A percentile compares a stretch with the other conserved stretches of the same genome.
Conservation (phyloP, 2,329 filamentous ascomycete genomes). For the Colletotrichum horii region DNA sequence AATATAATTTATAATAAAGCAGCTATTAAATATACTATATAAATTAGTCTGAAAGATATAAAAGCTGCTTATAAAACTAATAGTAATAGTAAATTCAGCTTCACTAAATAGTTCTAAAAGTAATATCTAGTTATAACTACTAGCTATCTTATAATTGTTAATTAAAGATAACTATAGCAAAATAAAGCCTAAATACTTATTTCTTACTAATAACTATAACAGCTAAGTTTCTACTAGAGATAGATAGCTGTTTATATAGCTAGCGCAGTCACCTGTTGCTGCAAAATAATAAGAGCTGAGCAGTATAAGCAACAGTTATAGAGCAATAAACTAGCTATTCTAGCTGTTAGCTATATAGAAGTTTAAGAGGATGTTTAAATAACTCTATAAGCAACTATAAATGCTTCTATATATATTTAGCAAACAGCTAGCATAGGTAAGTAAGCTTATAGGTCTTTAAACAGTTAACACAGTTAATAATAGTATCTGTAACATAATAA, state of each 20-base stretch:
- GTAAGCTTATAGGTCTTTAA: slow-evolving; percentile 3
- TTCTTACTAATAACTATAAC: too few relatives aligned
- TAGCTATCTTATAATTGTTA: neutral
- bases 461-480: slow-evolving; percentile 16
- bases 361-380: neutral
- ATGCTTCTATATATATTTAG: slow-evolving; percentile 12
- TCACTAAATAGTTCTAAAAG: neutral
- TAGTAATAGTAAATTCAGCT: too few relatives aligned
- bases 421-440: neutral
- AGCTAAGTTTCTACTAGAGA: too few relatives aligned
- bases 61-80: too few relatives aligned
- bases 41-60: too few relatives aligned
- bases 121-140: neutral
- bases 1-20: too few relatives aligned
- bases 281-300: neutral
- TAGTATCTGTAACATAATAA: slow-evolving; percentile 2
- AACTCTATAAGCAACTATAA: slow-evolving; percentile 11
- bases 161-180: neutral
- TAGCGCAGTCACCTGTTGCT: neutral
- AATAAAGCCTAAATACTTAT: too few relatives aligned
- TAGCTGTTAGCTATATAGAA: neutral
- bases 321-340: neutral
- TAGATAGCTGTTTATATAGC: too few relatives aligned
- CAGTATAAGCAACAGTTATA: neutral
- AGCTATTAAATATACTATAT: too few relatives aligned